Evolutionary conservation across 768 basidiomycete genomes (phyloP), one percentile per base, ranked within the genome.

Genomic region (Boletales sp.): DNA sequence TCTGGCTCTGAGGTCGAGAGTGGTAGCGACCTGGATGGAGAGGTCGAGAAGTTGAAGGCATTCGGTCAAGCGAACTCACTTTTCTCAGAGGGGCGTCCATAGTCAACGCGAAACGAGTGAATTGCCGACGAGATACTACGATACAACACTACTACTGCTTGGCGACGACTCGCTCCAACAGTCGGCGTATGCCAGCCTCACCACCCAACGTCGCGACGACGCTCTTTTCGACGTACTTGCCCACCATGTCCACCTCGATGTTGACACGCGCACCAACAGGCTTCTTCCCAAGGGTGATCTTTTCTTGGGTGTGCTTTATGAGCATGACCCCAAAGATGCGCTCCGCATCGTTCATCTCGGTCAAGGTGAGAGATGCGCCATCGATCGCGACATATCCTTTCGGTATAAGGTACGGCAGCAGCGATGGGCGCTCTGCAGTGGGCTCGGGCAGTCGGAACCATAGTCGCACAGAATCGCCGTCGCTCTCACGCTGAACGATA

Each of bases 321-420:
- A 99, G 81, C 94, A 98, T 98, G 45, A 99, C 79, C 31, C 85
- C 83, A 62, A 98, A 95, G 38, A 72, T 80, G 35, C 81, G 66
- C 52, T 74, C 61, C 21, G 60, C 54, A 65, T 87, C 82, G 69
- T 84, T 69, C 30, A 98, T 92, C 29, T 72, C 73, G 0, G 94
- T 97, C 59, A 99, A 58, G 2, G 97, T 99, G 39, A 99, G 77
- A 7, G 94, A 97, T 8, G 94, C 81, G 15, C 97, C 97, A 65
- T 99, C 97, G 57, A 99, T 81, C 10, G 94, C 82, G 53, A 98
- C 77, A 68, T 93, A 99, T 47, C 97, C 97, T 67, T 99, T 99
- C 27, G 86, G 82, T 53, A 98, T 89, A 55, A 99, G 74, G 68
- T 92, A 94, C 1, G 79, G 82, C 41, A 93, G 69, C 37, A 94